Conservation (phyloP, 2,329 filamentous ascomycete genomes). For the Diaporthe sp. region DNA sequence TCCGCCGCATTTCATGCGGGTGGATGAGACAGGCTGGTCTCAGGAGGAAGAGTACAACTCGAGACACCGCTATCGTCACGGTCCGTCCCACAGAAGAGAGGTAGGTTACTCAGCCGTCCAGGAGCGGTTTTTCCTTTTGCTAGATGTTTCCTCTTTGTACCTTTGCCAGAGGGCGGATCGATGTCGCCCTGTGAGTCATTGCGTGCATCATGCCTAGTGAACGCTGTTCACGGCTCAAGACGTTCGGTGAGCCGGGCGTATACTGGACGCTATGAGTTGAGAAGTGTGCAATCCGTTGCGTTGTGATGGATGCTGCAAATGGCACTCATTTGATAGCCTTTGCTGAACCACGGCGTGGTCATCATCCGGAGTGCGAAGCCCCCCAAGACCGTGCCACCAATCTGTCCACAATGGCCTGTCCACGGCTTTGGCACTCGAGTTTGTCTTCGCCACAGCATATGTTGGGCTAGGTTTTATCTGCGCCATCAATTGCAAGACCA, state of each 20-base stretch:
- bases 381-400: not conserved
- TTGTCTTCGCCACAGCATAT: no score
- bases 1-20: not conserved
- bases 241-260: not conserved
- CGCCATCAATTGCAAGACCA: not conserved
- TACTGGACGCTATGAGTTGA: not conserved
- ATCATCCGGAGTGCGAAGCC: not conserved
- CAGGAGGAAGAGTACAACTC: not conserved
- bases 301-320: not conserved
- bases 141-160: no score
- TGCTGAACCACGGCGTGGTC: not conserved
- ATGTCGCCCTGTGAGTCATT: not conserved
- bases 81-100: not conserved
- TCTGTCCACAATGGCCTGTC: not conserved
- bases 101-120: not conserved
- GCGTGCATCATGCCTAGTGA: not conserved
- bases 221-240: not conserved
- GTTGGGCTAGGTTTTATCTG: not conserved
- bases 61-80: not conserved
- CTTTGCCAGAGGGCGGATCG: not conserved
- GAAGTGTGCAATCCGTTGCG: not conserved
- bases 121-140: not conserved
- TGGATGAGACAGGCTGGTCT: slow-evolving; percentile 12
- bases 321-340: not conserved
- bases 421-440: not conserved